Evolutionary conservation across 2,329 filamentous ascomycete genomes (phyloP).

Genomic region (Dichotomopilus funicola): DNA sequence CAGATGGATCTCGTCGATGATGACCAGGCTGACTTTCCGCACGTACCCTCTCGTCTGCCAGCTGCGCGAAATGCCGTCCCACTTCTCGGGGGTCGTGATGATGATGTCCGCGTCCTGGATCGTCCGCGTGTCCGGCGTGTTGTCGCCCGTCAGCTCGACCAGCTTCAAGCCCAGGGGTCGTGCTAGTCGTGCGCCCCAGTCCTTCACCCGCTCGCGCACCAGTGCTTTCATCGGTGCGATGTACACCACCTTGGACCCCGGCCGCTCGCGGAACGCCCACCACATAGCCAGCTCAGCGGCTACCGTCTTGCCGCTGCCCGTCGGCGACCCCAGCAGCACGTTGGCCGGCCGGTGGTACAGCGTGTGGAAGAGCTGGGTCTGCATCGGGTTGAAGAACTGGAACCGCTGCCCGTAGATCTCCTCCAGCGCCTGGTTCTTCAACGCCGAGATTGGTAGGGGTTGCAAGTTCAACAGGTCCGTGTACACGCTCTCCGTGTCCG

Average conservation of each 20-base stretch:
- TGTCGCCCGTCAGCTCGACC: conserved; percentile 90
- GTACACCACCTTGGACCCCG: conserved; percentile 95
- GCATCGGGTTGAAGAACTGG: conserved; percentile 98
- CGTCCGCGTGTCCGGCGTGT: conserved; percentile 91
- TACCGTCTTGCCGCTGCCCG: conserved; percentile 95
- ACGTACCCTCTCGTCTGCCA: conserved; percentile 99
- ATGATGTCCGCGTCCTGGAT: conserved; percentile 97
- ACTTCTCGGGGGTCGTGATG: conserved; percentile 98
- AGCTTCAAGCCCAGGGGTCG: conserved; percentile 78
- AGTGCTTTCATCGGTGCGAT: conserved; percentile 99
- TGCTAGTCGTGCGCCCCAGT: conserved; percentile 82
- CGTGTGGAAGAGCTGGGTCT: conserved; percentile 96
- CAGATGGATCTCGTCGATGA: conserved; percentile 97
- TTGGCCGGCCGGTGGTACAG: conserved; percentile 90
- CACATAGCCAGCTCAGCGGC: conserved; percentile 97
- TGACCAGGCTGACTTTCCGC: conserved; percentile 87
- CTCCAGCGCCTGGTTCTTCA: conserved; percentile 82
- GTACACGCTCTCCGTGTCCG: conserved; percentile 95
- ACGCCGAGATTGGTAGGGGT: conserved; percentile 75
- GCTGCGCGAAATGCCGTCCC: conserved; percentile 97
- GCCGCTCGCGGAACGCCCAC: conserved; percentile 95
- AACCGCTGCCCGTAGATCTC: conserved; percentile 85
- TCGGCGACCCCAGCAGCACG: conserved; percentile 89
- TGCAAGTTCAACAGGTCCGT: conserved; percentile 90
- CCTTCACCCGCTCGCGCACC: conserved; percentile 90